Base-by-base conservation (phyloP, 768 basidiomycete genomes). In the Lentinula guzmanii region DNA sequence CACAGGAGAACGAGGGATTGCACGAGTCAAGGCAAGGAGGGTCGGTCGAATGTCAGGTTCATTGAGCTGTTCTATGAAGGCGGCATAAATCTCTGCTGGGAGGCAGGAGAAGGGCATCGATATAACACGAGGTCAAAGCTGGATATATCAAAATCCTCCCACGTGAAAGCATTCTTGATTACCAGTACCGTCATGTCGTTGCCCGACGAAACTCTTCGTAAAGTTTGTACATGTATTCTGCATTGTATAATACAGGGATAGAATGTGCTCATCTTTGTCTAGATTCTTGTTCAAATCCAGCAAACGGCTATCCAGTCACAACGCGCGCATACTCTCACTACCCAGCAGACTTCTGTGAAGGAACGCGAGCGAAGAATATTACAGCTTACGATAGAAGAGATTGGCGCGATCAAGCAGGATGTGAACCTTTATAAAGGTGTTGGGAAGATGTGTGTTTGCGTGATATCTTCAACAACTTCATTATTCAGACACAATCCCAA, bases 231-330 rank as follows among this genome's bases (percentile, higher is more conserved):
- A 35, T 46, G 57, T 64, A 18, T 39, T 8, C 37, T 39, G n/a
- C 61, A 63, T 42, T 21, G 55, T 28, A 28, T 3, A 28, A 28
- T 28, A 8, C 63, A 69, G 73, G 62, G 67, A 73, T 61, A 55
- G 59, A 55, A 63, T 52, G 48, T 52, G 43, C 55, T 56, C 13
- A 56, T 24, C 31, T n/a, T 18, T 45, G 34, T 65, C 43, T 74
- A 97, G 95, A 95, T 97, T 70, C 76, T 97, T 60, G 77, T 90
- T 46, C 95, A 96, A 78, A 95, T 97, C 61, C 95, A 97, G 75
- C 86, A 90, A 73, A 94, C 92, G 15, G 93, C 92, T 13, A 77
- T 95, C 21, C 86, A 89, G 69, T 93, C 95, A 4, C 91, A 94
- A 69, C 82, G 89, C 54, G 84, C 89, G 15, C 82, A 95, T 54